Evolutionary conservation across 1,139 yeast genomes (phyloP).

Genomic region (Tardiomyces depauwii): DNA sequence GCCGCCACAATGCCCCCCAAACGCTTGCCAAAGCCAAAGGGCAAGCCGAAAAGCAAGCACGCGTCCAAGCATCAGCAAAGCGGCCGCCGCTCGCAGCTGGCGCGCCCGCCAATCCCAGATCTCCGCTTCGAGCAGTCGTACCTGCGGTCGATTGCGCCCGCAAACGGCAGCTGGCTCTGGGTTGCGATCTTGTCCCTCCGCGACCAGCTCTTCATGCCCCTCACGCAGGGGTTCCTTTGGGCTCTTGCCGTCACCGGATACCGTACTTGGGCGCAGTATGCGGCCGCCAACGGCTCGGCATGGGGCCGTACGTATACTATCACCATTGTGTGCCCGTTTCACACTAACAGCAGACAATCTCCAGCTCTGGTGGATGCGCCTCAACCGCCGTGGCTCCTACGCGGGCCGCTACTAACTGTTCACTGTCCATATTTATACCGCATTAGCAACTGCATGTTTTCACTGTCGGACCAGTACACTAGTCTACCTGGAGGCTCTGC

Average conservation of each 20-base stretch:
- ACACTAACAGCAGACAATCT: constrained; percentile 2
- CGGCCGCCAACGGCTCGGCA: constrained; percentile 12
- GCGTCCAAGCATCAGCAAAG: not conserved
- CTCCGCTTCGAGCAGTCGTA: constrained; percentile 23
- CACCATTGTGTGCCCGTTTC: too few species aligned
- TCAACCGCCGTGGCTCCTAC: constrained; percentile 2
- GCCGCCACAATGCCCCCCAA: too few species aligned
- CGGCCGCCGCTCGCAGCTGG: not conserved
- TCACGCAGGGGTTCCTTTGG: constrained; percentile 43
- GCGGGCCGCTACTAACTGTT: not conserved
- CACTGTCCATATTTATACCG: not conserved
- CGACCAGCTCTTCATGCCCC: constrained; percentile 28
- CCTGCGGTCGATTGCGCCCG: constrained; percentile 20
- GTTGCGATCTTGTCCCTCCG: constrained; percentile 21
- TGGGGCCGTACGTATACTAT: constrained; percentile 21
- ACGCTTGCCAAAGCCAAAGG: too few species aligned
- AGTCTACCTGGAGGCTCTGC: too few species aligned
- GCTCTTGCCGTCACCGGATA: constrained; percentile 31
- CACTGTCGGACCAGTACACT: too few species aligned
- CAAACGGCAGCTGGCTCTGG: constrained; percentile 20
- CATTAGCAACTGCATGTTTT: too few species aligned
- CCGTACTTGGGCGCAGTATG: constrained; percentile 29
- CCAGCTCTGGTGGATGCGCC: constrained; percentile 8
- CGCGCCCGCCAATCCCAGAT: constrained; percentile 19
- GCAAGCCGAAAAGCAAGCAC: not conserved